Conservation (phyloP, 2,329 filamentous ascomycete genomes). For the Neonectria ditissima region DNA sequence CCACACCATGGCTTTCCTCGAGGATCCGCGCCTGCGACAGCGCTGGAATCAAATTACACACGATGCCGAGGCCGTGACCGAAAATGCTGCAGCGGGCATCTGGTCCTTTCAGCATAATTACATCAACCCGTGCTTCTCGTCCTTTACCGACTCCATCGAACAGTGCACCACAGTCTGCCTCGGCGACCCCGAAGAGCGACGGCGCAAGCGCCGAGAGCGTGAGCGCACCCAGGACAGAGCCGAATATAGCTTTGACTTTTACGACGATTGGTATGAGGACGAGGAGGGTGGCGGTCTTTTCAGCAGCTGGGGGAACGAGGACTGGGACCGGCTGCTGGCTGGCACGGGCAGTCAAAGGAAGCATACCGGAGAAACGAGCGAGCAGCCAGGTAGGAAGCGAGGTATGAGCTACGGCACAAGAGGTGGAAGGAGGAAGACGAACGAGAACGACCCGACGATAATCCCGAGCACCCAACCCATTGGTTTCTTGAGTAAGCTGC, state of each 20-base stretch:
- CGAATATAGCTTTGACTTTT: slow-evolving; percentile 94
- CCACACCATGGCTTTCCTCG: slow-evolving; percentile 68
- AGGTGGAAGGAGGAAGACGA: slow-evolving; percentile 60
- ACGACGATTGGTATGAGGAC: slow-evolving; percentile 92
- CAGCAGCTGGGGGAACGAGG: slow-evolving; percentile 81
- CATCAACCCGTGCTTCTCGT: slow-evolving; percentile 81
- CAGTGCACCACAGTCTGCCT: slow-evolving; percentile 79
- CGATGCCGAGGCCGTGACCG: slow-evolving; percentile 90
- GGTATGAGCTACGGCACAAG: slow-evolving; percentile 92
- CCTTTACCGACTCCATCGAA: slow-evolving; percentile 74
- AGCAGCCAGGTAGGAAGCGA: slow-evolving; percentile 78
- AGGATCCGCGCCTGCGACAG: slow-evolving; percentile 90
- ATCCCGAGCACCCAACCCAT: slow-evolving; percentile 88
- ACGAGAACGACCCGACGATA: slow-evolving; percentile 83
- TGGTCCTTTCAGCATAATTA: slow-evolving; percentile 91
- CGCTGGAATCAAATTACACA: slow-evolving; percentile 93
- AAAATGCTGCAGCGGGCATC: slow-evolving; percentile 89
- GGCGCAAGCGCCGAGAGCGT: slow-evolving; percentile 75
- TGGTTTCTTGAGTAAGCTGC: slow-evolving; percentile 85
- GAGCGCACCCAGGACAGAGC: slow-evolving; percentile 70
- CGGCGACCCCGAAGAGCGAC: slow-evolving; percentile 79
- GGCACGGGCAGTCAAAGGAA: slow-evolving; percentile 68
- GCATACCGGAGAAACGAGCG: slow-evolving; percentile 53
- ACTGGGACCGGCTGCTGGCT: slow-evolving; percentile 85
- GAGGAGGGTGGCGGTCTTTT: slow-evolving; percentile 69